Conservation (phyloP, 257 asterid genomes). For the Linaria vulgaris region DNA sequence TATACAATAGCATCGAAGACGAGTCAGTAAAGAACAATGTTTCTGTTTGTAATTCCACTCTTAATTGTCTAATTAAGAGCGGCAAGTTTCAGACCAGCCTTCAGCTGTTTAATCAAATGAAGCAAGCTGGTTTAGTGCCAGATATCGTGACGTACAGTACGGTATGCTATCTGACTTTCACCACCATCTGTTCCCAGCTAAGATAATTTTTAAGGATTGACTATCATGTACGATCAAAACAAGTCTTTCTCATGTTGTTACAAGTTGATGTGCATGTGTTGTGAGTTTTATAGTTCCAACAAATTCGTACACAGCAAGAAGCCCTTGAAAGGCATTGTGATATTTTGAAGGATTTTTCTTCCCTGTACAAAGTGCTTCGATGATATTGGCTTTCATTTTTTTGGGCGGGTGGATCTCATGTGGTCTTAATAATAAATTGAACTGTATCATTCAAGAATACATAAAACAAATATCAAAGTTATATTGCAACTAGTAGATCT, state of each 20-base stretch:
- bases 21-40: slow-evolving; percentile 55
- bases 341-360: not conserved
- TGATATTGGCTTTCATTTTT: not conserved
- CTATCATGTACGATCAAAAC: slow-evolving; percentile 19
- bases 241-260: slow-evolving; percentile 1
- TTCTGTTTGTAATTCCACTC: slow-evolving; percentile 83
- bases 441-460: too few species aligned
- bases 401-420: not conserved
- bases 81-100: slow-evolving; percentile 76
- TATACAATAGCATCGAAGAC: slow-evolving; percentile 70
- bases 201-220: slow-evolving; percentile 18
- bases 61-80: slow-evolving; percentile 66
- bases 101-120: slow-evolving; percentile 81
- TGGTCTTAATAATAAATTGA: too few species aligned
- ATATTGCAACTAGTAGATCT: too few species aligned
- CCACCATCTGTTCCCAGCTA: slow-evolving; percentile 4
- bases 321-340: not conserved
- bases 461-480: too few species aligned
- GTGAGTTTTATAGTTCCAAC: slow-evolving; percentile 9
- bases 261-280: slow-evolving; percentile 9
- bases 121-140: slow-evolving; percentile 78
- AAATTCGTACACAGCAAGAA: slow-evolving; percentile 3
- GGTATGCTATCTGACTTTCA: slow-evolving; percentile 51
- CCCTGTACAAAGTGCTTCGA: slow-evolving; percentile 10
- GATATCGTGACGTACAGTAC: slow-evolving; percentile 90